Evolutionary conservation across 129 eudicot species (phyloP), one percentile per base, ranked within the genome.

Genomic region (Scalesia atractyloides): DNA sequence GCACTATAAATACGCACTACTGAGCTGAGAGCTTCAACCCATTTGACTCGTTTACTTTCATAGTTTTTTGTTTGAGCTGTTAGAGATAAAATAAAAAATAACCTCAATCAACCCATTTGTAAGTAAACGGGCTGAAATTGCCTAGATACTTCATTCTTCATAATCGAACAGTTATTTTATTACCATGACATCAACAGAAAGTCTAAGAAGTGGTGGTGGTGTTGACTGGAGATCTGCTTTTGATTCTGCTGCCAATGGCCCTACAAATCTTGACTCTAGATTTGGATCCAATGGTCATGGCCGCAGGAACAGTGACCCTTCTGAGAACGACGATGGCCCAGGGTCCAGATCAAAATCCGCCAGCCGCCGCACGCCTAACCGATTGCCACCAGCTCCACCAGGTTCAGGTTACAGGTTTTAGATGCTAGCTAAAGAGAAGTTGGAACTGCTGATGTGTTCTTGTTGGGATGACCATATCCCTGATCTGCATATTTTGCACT

Each of bases 221-320:
- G n/a, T n/a, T n/a, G 99, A 95, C 47, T 95, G 99, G 99, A 95
- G 99, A 30, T 30, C 3, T 76, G 98, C 98, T 58, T 93, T 93
- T 69, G 97, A 94, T 86, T 83, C 96, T 44, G 96, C 98, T 76
- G 92, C 97, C 1, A 90, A 94, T 74, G 97, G 98, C 8, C 80
- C 88, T 16, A 16, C 64, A 9, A 26, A 77, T 65, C 76, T 85
- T 34, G 44, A 69, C 75, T 80, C 89, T 14, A 75, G 96, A 70
- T 81, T 64, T 56, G 83, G 91, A 33, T 88, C 95, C 73, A 94
- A 82, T 13, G 95, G 97, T 46, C 90, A 86, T 70, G 85, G 85
- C 50, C 89, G 97, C 3, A 81, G 91, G 66, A 52, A 70, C 64
- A 86, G 86, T 61, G 90, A 86, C 62, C 89, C 96, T 9, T 49